Conservation (phyloP, 2,329 filamentous ascomycete genomes). For the Celoporthe dispersa region DNA sequence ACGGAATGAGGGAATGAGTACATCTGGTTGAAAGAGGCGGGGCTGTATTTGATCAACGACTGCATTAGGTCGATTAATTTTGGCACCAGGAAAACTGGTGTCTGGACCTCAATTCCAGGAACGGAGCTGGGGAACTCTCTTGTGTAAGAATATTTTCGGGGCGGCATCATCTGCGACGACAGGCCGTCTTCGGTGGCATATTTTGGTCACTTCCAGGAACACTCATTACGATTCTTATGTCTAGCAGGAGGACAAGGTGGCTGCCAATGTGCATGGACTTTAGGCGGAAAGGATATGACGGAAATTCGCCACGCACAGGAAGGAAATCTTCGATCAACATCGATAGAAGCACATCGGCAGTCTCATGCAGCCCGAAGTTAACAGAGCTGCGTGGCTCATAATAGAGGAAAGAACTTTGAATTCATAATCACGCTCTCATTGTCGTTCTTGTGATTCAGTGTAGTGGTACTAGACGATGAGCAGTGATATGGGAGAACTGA, state of each 20-base stretch:
- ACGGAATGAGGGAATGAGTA: neutral
- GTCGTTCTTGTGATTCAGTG: neutral
- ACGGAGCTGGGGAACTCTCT: neutral
- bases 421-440: neutral
- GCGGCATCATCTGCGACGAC: neutral
- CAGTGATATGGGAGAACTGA: neutral
- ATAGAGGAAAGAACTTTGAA: neutral
- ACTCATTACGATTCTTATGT: conserved; percentile 5
- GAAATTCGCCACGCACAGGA: neutral
- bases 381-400: neutral
- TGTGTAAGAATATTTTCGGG: neutral
- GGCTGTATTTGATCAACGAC: neutral
- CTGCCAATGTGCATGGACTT: neutral
- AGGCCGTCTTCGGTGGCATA: neutral
- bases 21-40: neutral
- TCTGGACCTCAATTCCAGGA: neutral
- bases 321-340: neutral
- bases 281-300: neutral
- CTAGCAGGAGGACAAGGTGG: neutral
- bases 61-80: neutral
- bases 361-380: neutral
- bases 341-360: neutral
- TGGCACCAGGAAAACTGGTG: neutral
- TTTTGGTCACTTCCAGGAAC: neutral
- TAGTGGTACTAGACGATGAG: neutral